Conservation (phyloP, 176 grass and related monocot genomes). For the Urochloa ruziziensis region DNA sequence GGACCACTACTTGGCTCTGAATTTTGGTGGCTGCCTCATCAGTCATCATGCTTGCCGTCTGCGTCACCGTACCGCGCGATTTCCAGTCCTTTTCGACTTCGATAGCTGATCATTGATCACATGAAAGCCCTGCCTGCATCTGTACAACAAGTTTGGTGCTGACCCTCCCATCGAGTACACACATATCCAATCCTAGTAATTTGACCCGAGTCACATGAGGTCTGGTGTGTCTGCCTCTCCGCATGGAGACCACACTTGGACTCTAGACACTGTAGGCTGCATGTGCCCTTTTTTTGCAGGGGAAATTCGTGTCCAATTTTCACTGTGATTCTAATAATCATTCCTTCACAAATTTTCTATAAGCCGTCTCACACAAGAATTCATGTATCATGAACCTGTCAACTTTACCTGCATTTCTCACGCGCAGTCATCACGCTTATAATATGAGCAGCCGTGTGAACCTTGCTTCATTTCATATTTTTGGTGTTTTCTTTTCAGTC, state of each 20-base stretch:
- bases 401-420: not conserved
- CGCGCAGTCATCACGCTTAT: not conserved
- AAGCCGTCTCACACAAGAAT: no score
- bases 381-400: not conserved
- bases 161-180: not conserved
- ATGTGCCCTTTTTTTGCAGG: not conserved
- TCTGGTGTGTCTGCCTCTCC: not conserved
- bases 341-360: not conserved
- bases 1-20: not conserved
- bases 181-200: not conserved
- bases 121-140: not conserved
- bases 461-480: not conserved
- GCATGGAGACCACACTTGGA: not conserved
- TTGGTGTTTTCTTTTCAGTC: slow-evolving; percentile 49
- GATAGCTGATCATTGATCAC: not conserved
- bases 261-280: not conserved
- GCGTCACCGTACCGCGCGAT: not conserved
- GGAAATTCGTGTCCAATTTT: not conserved
- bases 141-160: not conserved
- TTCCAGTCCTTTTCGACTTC: not conserved
- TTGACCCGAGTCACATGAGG: not conserved
- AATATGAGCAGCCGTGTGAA: not conserved
- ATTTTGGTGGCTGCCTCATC: not conserved
- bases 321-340: not conserved
- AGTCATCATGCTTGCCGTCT: not conserved